Conservation (phyloP, 768 basidiomycete species). For the Pulveroboletus ravenelii region DNA sequence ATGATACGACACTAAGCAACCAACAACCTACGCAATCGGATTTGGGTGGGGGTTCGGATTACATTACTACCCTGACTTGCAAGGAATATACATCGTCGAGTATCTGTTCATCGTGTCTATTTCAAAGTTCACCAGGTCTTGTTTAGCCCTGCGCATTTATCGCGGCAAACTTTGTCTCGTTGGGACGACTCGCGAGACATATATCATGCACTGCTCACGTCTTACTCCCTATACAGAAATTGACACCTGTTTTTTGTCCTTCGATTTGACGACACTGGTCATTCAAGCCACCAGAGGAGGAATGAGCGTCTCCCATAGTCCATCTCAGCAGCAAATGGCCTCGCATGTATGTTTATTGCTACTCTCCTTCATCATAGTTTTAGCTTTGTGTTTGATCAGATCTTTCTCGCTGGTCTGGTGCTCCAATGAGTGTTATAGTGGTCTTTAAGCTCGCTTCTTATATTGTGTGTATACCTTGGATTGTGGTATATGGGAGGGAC, state of each 20-base stretch:
- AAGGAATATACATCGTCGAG: conserved; percentile 49
- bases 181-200: conserved; percentile 33
- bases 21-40: conserved; percentile 52
- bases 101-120: conserved; percentile 53
- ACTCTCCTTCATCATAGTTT: too few species aligned
- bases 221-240: conserved; percentile 41
- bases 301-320: too few species aligned
- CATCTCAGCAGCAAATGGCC: too few species aligned
- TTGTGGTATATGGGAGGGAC: too few species aligned
- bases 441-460: too few species aligned
- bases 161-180: conserved; percentile 55
- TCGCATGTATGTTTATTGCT: too few species aligned
- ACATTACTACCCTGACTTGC: conserved; percentile 48
- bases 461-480: too few species aligned
- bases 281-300: too few species aligned
- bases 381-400: too few species aligned
- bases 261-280: too few species aligned
- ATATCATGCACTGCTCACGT: conserved; percentile 46
- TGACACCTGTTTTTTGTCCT: conserved; percentile 35
- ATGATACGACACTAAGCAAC: not conserved
- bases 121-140: not conserved
- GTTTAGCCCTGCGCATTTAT: conserved; percentile 64
- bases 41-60: conserved; percentile 53
- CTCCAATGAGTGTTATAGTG: too few species aligned
- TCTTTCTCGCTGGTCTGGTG: too few species aligned